Percentiles rank a stretch among this genome's conserved stretches.
Conservation (phyloP, 176 grass and related monocot species). For the Juncus effusus region DNA sequence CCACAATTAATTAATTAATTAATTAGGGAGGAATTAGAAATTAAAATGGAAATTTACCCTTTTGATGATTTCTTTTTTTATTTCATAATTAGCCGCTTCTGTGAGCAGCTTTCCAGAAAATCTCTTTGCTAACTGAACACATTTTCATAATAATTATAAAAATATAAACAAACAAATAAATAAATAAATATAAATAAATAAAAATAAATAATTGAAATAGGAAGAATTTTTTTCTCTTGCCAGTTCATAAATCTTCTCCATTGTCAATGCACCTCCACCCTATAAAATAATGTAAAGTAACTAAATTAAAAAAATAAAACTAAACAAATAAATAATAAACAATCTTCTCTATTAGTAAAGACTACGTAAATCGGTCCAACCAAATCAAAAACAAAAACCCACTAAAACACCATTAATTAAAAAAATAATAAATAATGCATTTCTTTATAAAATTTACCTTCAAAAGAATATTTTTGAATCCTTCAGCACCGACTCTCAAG, state of each 20-base stretch:
- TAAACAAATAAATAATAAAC: background rate
- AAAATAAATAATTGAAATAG: background rate
- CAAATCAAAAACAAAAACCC: too few species aligned
- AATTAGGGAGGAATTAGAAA: too few species aligned
- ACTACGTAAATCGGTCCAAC: too few species aligned
- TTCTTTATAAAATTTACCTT: constrained; percentile 47
- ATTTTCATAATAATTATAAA: constrained; percentile 33
- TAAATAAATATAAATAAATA: constrained; percentile 14
- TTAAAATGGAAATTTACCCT: constrained; percentile 41
- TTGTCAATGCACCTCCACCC: constrained; percentile 78
- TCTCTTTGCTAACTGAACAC: constrained; percentile 70
- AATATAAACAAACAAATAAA: constrained; percentile 14
- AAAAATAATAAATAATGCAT: too few species aligned
- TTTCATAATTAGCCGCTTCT: constrained; percentile 85
- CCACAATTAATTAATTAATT: too few species aligned
- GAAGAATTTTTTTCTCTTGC: constrained; percentile 30
- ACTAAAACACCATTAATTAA: too few species aligned
- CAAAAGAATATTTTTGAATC: constrained; percentile 58
- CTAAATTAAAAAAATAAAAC: constrained; percentile 14
- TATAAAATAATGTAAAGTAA: constrained; percentile 31
- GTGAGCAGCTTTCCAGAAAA: constrained; percentile 77
- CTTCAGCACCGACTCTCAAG: constrained; percentile 66
- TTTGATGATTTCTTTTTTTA: constrained; percentile 90
- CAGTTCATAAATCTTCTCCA: constrained; percentile 69
- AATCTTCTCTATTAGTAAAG: too few species aligned